Base-by-base conservation (phyloP, 176 grass and related monocot genomes). In the Olyra latifolia region DNA sequence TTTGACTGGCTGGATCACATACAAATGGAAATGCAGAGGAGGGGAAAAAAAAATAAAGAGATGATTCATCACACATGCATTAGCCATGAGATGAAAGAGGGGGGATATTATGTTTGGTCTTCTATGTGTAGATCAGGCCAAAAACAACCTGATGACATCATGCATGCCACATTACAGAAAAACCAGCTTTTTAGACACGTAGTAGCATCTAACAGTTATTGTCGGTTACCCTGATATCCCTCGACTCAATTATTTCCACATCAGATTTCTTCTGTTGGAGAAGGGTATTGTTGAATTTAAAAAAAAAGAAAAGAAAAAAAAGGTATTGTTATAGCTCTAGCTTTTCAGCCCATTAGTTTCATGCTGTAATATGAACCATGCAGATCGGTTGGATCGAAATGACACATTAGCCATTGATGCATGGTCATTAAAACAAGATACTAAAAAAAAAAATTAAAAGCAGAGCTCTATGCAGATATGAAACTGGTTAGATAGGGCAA, bases 1-100 rank as follows among this genome's bases (percentile, higher is more conserved):
- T 92, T 91, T 90, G 91, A 90, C 91, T 78, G 80, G 32, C 12
- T 78, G 55, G 27, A 89, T 46, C 59, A 59, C 57, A 77, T 68
- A 41, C 75, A 82, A 63, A 80, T 35, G 29, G 25, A 20, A 49
- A 16, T 35, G 32, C 32, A 35, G 32, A 35, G 2, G 32, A 35
- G 32, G 32, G 5, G 64, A 68, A 78, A 74, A 65, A 27, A 66
- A 16, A 11, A 56, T 10, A 52, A 10, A 35, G 17, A 39, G 46
- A 64, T 70, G 54, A 77, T 60, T 70, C 63, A 69, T 40, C 27
- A 17, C 45, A 35, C 5, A 35, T 35, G 32, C 32, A 60, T 77
- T 67, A 14, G 69, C 55, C 56, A 54, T 44, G 46, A 48, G 14
- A 77, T 64, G 58, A 47, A 44, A 72, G 29, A 39, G 45, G 12